Evolutionary conservation across 2,329 filamentous ascomycete genomes (phyloP), one percentile per base, ranked within the genome.

Genomic region (Chaetomiaceae sp.): DNA sequence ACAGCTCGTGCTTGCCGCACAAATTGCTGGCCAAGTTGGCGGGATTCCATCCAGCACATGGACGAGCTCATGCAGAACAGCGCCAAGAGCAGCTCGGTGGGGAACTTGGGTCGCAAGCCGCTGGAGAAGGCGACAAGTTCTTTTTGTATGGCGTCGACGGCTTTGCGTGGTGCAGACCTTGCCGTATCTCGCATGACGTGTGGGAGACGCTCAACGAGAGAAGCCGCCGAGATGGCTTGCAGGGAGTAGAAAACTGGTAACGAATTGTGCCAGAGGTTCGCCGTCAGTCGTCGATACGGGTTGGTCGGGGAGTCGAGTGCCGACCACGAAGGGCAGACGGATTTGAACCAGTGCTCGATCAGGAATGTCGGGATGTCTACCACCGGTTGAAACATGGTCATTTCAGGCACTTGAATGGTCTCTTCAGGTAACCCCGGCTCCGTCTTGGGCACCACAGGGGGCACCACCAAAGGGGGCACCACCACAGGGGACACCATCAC

Each of bases 301-400:
- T 66, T 66, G 13, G 53, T 29, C 5, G 56, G 49, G 2, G 62
- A 64, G 51, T 66, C 64, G 48, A 58, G 61, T 2, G 64, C 63
- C 5, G 62, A 65, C 64, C 64, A 66, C 16, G 58, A 61, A 5
- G 54, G 18, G 51, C 64, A 66, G 20, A 66, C 64, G 1, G 62
- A 63, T 25, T 64, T 62, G 48, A 66, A 66, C 64, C 64, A 66
- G 54, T 65, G 63, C 37, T 66, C 61, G 42, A 66, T 63, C 37
- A 66, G 50, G 13, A 65, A 62, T 0, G 61, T 62, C 4, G 62
- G 62, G 13, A 64, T 60, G 33, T 66, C 56, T 3, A 64, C 59
- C 20, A 64, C 54, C 8, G 59, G 59, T 11, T 60, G 61, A 25
- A 34, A 41, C 47, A 64, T 40, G 25, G 52, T 25, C n/a, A 57